Evolutionary conservation across 2,329 filamentous ascomycete species (phyloP).

Genomic region (Trichothecium sympodiale): DNA sequence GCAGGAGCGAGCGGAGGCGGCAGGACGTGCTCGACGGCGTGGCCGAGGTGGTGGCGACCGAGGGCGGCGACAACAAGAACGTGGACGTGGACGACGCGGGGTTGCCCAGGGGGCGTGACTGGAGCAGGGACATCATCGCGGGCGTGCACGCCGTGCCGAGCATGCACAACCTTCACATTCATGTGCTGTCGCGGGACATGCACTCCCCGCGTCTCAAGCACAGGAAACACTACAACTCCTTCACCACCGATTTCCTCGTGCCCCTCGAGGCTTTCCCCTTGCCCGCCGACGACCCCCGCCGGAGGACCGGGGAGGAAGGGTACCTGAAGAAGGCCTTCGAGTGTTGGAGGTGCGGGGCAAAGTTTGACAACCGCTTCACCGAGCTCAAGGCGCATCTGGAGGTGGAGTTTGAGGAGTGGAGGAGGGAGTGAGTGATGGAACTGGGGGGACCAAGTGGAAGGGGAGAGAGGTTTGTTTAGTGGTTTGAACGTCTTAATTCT

Average conservation of each 20-base stretch:
- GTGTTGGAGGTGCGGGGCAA: conserved; percentile 75
- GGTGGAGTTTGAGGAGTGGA: conserved; percentile 68
- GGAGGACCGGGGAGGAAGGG: conserved; percentile 41
- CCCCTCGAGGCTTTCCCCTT: conserved; percentile 71
- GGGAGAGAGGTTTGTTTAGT: too few species aligned
- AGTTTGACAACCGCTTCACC: conserved; percentile 65
- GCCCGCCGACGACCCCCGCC: conserved; percentile 49
- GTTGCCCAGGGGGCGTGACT: conserved; percentile 66
- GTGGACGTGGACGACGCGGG: conserved; percentile 15
- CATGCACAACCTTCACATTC: conserved; percentile 87
- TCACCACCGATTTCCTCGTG: conserved; percentile 77
- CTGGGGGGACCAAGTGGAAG: too few species aligned
- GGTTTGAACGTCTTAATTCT: too few species aligned
- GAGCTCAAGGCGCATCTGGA: conserved; percentile 65
- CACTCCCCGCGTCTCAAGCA: conserved; percentile 61
- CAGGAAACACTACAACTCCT: conserved; percentile 86
- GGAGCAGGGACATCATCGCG: conserved; percentile 59
- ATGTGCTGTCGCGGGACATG: conserved; percentile 75
- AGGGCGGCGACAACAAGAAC: conserved; percentile 14
- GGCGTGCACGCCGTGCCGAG: conserved; percentile 82
- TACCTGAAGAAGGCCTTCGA: conserved; percentile 56
- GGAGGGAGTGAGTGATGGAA: conserved; percentile 35
- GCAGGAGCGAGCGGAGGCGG: conserved; percentile 50
- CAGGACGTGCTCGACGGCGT: conserved; percentile 56
- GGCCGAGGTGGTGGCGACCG: conserved; percentile 19